Evolutionary conservation across 257 asterid genomes (phyloP), one percentile per base, ranked within the genome.

Genomic region (Primulina huaijiensis): DNA sequence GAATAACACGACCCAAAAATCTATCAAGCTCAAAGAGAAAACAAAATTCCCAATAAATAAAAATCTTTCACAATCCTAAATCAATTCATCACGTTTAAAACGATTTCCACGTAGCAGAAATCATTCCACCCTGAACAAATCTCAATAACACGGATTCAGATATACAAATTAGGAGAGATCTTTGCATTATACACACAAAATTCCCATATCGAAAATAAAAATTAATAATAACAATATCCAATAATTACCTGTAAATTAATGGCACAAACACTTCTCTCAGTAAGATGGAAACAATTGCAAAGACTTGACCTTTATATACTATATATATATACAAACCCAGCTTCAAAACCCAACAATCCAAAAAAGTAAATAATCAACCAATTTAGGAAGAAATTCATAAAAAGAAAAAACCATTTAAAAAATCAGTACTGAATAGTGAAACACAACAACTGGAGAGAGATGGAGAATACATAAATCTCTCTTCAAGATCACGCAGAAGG

Each of bases 11-110:
- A 37, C 61, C 19, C 10, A 50, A 60, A 71, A 46, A 27, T 21
- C 70, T 29, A 70, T 59, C 52, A 60, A 60, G 31, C 67, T 53
- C 52, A 34, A 75, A 55, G 61, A 1, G 61, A 62, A 64, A 12
- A 56, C 19, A 65, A 74, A 35, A 59, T 2, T 40, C 59, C 19
- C 57, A 17, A 50, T 8, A 50, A 16, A 14, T 50, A 14, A 3
- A 1, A 17, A 50, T 50, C 7, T 50, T 17, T 16, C 57, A 50
- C 21, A 50, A 50, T 5, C 8, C 57, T 50, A 50, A 50, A 14
- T 8, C 21, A 50, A 50, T 50, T 16, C 57, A 50, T 14, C 57
- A 50, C 57, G 57, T 16, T 50, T 50, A 17, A 17, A 50, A 50
- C 21, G 57, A 50, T 50, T 50, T 8, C 57, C 17, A 50, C 21